Conservation (phyloP, 2,329 filamentous ascomycete species). For the Byssochlamys sp. region DNA sequence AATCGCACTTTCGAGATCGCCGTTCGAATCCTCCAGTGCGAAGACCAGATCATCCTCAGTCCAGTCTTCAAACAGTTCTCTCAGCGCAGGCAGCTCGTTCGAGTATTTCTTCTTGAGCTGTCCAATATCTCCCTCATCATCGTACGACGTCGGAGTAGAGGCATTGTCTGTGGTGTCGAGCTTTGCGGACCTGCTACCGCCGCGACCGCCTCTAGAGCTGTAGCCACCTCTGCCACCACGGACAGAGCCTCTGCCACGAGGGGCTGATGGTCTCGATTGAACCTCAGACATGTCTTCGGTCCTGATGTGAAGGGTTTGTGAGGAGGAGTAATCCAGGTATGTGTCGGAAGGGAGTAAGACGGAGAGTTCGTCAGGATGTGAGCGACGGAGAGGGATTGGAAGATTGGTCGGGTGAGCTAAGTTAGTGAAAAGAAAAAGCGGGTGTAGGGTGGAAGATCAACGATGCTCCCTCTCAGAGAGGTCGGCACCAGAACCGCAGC, state of each 20-base stretch:
- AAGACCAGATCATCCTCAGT: conserved; percentile 90
- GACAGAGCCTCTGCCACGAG: conserved; percentile 79
- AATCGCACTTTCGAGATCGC: conserved; percentile 40
- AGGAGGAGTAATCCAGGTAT: conserved; percentile 18
- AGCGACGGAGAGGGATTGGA: conserved; percentile 18
- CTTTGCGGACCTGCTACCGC: conserved; percentile 59
- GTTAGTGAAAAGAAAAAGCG: conserved; percentile 18
- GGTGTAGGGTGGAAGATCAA: conserved; percentile 20
- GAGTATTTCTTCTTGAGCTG: conserved; percentile 86
- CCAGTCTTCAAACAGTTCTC: conserved; percentile 92
- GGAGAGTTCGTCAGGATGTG: conserved; percentile 15
- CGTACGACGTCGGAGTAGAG: conserved; percentile 50
- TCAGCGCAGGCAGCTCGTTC: conserved; percentile 67
- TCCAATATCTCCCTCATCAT: conserved; percentile 81
- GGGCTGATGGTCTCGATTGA: conserved; percentile 71
- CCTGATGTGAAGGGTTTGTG: conserved; percentile 18
- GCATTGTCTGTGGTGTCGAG: conserved; percentile 60
- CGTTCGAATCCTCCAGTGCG: conserved; percentile 67
- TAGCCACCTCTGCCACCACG: conserved; percentile 75
- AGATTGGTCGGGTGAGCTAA: conserved; percentile 19
- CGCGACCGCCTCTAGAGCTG: conserved; percentile 60
- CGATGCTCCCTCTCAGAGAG: conserved; percentile 31
- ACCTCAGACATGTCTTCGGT: conserved; percentile 78
- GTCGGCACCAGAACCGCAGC: conserved; percentile 28
- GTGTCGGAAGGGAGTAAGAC: conserved; percentile 15